These are phyloP conservation scores for Dendrobium catenatum DNA, from an alignment of 106 monocot genomes.

Conservation along the genomic window DNA sequence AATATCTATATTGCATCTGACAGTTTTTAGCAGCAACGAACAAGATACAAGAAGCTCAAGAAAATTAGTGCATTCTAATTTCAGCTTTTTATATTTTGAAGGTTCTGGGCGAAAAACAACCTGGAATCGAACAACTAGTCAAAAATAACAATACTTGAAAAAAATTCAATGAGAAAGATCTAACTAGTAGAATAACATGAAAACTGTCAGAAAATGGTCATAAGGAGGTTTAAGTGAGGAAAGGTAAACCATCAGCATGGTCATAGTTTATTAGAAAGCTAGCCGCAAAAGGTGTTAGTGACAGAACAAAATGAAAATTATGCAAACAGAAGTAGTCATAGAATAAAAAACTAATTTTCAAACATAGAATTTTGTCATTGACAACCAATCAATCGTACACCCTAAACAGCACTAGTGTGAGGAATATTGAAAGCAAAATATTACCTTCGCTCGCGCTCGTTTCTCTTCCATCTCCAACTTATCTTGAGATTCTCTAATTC, in stretches of 20 bases:
- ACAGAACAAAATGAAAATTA: neutral
- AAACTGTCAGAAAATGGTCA: neutral
- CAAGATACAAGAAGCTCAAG: conserved; percentile 22
- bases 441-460: conserved; percentile 50
- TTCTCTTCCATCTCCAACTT: conserved; percentile 35
- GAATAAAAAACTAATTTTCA: neutral
- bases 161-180: neutral
- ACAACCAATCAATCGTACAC: neutral
- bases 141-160: neutral
- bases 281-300: neutral
- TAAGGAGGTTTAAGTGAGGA: neutral
- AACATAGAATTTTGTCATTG: neutral
- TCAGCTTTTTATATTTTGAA: conserved; percentile 44
- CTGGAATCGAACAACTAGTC: conserved; percentile 30
- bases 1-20: conserved; percentile 21
- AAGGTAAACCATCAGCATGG: neutral
- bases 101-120: conserved; percentile 67
- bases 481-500: conserved; percentile 23
- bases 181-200: neutral
- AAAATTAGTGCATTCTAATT: conserved; percentile 37
- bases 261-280: neutral
- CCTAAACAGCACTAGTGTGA: neutral
- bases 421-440: neutral
- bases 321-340: neutral
- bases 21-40: conserved; percentile 19